phyloP scores from a whole-genome alignment of 2,329 filamentous ascomycete genomes.

The Exophiala alcalophila region DNA sequence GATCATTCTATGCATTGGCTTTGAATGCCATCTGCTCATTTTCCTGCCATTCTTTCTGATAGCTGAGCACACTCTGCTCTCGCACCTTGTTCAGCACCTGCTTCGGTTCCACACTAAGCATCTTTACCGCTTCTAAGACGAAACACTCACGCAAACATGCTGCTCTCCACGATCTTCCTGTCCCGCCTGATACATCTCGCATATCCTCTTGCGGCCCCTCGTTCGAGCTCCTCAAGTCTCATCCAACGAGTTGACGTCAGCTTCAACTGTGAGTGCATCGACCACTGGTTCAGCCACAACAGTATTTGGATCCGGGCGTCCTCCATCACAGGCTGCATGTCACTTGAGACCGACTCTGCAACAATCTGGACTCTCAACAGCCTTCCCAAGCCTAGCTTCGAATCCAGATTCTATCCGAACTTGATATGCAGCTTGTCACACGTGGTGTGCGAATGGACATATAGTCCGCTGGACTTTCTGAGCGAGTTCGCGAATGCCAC shows the following conservation, averaged over 20 bases:
- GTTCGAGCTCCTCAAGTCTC: neutral
- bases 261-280: constrained; percentile 11
- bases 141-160: too few species aligned
- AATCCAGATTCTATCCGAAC: constrained; percentile 7
- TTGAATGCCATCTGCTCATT: too few species aligned
- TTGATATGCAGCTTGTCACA: constrained; percentile 12
- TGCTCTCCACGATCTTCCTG: too few species aligned
- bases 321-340: constrained; percentile 13
- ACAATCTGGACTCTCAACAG: constrained; percentile 16
- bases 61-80: too few species aligned
- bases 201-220: neutral
- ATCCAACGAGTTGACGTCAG: constrained; percentile 1
- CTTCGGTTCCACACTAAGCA: too few species aligned
- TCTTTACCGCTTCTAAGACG: too few species aligned
- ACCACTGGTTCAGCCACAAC: constrained; percentile 19
- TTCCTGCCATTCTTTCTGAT: too few species aligned
- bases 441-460: constrained; percentile 11
- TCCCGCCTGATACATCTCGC: too few species aligned
- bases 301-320: constrained; percentile 13
- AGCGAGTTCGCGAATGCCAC: neutral
- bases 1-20: too few species aligned
- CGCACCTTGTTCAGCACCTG: too few species aligned
- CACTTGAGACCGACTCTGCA: constrained; percentile 8
- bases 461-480: constrained; percentile 11
- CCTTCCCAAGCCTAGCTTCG: constrained; percentile 11